Base-by-base conservation (phyloP, 208 protist species). In the Jaenimonas drosophilae region DNA sequence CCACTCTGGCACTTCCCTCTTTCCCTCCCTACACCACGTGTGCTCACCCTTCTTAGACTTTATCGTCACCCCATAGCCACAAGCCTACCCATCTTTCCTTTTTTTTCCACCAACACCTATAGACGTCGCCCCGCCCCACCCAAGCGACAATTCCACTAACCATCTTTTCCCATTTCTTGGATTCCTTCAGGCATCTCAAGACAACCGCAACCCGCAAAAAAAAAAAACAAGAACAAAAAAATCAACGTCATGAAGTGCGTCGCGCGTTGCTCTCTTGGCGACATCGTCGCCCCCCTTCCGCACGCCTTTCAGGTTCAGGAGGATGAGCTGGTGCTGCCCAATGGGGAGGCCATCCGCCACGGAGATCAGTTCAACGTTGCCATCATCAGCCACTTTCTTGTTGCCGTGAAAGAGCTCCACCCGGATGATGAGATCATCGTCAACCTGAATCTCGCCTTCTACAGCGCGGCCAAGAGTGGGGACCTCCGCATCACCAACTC, bases 311-410 rank as follows among this genome's bases (percentile, higher is more conserved):
- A 53, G 4, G 54, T 86, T 53, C 42, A 57, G 12, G 31, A 55
- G 31, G 65, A 72, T 28, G 41, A 45, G 16, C 62, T 91, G 11
- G 31, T 76, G 6, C 65, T 91, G 17, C 45, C 70, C 19, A 72
- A 74, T 26, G 75, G 64, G 21, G 48, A 55, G 27, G 56, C 49
- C 9, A 46, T 85, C 0, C 57, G 37, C n/a, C 73, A 87, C 49
- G 51, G 49, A 23, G 49, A 58, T 3, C 31, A 67, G 26, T 87
- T 82, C 39, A 91, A 91, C 51, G 82, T 65, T 30, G 74, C 74
- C 26, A 64, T 91, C 46, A 76, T 91, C 63, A 80, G 68, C 48
- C 60, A 73, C 58, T 91, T 87, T 37, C 52, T 91, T 42, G 70
- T 87, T 27, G 74, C 82, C 17, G 55, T 68, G 24, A 53, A 70